These are phyloP conservation scores for Xanthoconium separans DNA, from an alignment of 1,284 basidiomycete species.

Conservation along the genomic window DNA sequence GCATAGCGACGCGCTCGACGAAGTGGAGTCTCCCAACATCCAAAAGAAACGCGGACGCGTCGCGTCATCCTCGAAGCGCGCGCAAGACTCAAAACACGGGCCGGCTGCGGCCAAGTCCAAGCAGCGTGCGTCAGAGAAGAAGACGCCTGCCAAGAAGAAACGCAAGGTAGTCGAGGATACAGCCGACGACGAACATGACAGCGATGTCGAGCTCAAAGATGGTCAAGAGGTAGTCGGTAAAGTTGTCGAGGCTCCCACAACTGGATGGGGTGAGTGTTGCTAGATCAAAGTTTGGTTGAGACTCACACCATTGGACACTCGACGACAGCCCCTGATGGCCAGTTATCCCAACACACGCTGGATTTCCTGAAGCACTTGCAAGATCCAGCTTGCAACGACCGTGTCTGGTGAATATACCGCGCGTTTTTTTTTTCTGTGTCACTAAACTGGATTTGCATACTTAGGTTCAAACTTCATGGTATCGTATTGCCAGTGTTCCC, in stretches of 20 bases:
- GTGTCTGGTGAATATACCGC: constrained; percentile 64
- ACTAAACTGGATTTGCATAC: constrained; percentile 23
- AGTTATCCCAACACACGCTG: constrained; percentile 83
- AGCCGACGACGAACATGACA: constrained; percentile 37
- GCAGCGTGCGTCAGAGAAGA: constrained; percentile 6
- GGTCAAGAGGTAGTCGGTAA: constrained; percentile 70
- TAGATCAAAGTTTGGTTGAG: background rate
- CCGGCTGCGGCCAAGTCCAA: constrained; percentile 12
- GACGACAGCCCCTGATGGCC: constrained; percentile 79
- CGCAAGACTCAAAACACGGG: constrained; percentile 3
- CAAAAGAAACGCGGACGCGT: constrained; percentile 23
- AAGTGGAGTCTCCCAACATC: constrained; percentile 31
- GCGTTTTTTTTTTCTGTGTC: background rate
- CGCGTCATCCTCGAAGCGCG: constrained; percentile 10
- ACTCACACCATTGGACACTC: constrained; percentile 1
- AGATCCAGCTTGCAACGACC: constrained; percentile 80
- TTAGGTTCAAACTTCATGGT: constrained; percentile 81
- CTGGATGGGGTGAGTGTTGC: constrained; percentile 68
- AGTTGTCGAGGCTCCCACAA: constrained; percentile 74
- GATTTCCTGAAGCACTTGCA: constrained; percentile 72
- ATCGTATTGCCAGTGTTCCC: constrained; percentile 1
- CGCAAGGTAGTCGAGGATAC: constrained; percentile 22
- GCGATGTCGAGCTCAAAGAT: constrained; percentile 53
- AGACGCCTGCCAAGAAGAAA: constrained; percentile 21
- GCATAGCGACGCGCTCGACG: constrained; percentile 53